Conservation (phyloP, 805 yeast genomes). For the Metschnikowia henanensis region DNA sequence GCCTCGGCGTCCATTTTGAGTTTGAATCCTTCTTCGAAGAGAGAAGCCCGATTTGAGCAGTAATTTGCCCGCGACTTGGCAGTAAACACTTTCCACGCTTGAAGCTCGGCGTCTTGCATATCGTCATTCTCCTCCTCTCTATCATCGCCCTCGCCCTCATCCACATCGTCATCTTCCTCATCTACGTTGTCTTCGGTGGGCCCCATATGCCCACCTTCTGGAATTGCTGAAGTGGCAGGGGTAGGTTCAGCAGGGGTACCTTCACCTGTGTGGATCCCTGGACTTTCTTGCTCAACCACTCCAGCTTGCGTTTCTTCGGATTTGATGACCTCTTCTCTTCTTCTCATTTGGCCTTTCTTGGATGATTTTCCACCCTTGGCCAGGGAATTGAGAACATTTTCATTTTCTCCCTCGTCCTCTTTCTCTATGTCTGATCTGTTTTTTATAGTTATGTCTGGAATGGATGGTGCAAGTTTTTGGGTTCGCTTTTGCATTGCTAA, state of each 20-base stretch:
- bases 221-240: constrained; percentile 3
- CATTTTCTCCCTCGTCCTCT: constrained; percentile 47
- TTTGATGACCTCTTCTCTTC: constrained; percentile 35
- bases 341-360: constrained; percentile 42
- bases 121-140: constrained; percentile 49
- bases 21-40: constrained; percentile 57
- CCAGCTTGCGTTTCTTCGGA: constrained; percentile 21
- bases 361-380: constrained; percentile 33
- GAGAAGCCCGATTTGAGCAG: constrained; percentile 62
- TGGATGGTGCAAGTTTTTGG: constrained; percentile 68
- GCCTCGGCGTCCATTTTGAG: constrained; percentile 73
- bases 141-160: constrained; percentile 30
- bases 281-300: not conserved
- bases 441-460: constrained; percentile 84
- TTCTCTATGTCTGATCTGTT: constrained; percentile 70
- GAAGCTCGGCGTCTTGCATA: constrained; percentile 72
- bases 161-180: constrained; percentile 47
- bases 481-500: constrained; percentile 95
- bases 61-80: constrained; percentile 77
- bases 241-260: constrained; percentile 17
- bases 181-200: constrained; percentile 31
- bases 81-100: constrained; percentile 82
- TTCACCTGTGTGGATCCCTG: constrained; percentile 8
- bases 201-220: constrained; percentile 9
- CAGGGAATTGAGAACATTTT: constrained; percentile 23